Conservation (phyloP, 192 early-diverging fungal species). For the Powellomyces hirtus region DNA sequence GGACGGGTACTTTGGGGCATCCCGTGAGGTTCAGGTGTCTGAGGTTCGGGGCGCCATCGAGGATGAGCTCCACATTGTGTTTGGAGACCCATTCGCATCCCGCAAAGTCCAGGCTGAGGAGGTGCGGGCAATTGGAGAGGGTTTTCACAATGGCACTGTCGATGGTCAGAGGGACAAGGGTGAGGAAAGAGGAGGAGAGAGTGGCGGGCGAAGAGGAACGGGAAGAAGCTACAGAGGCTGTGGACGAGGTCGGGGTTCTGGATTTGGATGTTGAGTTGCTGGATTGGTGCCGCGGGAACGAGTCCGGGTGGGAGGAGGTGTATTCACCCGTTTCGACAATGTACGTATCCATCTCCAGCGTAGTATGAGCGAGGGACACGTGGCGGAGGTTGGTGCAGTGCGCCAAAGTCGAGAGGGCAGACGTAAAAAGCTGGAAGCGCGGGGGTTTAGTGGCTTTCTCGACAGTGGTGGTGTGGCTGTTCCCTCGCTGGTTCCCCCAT, state of each 20-base stretch:
- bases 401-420: slow-evolving; percentile 14
- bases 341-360: slow-evolving; percentile 13
- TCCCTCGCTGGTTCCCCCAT: no score
- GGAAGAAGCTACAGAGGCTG: no score
- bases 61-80: background rate
- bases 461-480: no score
- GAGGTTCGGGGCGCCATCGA: background rate
- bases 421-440: background rate
- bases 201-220: no score
- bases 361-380: slow-evolving; percentile 21
- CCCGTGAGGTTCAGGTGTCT: background rate
- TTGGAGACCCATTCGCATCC: slow-evolving; percentile 36
- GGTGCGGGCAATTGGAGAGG: slow-evolving; percentile 3
- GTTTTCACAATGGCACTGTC: background rate
- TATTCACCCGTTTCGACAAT: slow-evolving; percentile 31
- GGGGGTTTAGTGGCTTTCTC: no score
- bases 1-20: background rate
- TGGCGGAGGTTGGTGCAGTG: slow-evolving; percentile 23
- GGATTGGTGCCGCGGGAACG: background rate
- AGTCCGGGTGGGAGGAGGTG: slow-evolving; percentile 7
- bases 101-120: slow-evolving; percentile 24
- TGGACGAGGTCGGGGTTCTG: no score
- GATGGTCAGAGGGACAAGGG: slow-evolving; percentile 7
- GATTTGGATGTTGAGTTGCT: no score
- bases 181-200: slow-evolving; percentile 7